Evolutionary conservation across 2,329 filamentous ascomycete genomes (phyloP).

Genomic region (Botryotinia calthae): DNA sequence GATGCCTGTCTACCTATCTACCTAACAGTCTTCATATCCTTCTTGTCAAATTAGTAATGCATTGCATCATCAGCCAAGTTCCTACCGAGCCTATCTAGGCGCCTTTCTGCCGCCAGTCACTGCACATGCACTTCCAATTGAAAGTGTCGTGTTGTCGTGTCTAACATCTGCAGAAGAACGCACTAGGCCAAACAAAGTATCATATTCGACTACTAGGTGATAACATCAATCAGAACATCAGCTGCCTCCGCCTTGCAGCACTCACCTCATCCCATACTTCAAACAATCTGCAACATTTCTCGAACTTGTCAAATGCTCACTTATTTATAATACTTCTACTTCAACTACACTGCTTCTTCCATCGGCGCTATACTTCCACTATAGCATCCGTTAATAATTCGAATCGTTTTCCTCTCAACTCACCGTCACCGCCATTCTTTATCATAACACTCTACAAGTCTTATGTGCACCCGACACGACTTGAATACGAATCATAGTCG

Average conservation of each 20-base stretch:
- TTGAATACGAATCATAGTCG: background rate
- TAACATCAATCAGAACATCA: constrained; percentile 8
- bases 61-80: background rate
- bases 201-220: background rate
- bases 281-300: background rate
- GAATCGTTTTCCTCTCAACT: background rate
- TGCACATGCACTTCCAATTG: constrained; percentile 1
- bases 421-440: constrained; percentile 4
- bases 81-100: background rate
- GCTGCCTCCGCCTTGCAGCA: constrained; percentile 5
- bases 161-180: background rate
- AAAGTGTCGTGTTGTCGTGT: background rate
- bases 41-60: background rate
- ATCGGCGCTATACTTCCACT: background rate
- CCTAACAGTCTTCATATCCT: background rate
- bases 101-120: background rate
- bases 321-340: background rate
- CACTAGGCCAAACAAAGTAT: background rate
- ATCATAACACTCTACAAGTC: background rate
- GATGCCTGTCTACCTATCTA: background rate
- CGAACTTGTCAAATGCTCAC: background rate
- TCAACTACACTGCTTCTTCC: background rate
- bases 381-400: background rate
- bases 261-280: constrained; percentile 1
- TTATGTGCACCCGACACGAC: constrained; percentile 14